Base-by-base conservation (phyloP, 495 filamentous ascomycete species). In the Parachaetomium inaequale region DNA sequence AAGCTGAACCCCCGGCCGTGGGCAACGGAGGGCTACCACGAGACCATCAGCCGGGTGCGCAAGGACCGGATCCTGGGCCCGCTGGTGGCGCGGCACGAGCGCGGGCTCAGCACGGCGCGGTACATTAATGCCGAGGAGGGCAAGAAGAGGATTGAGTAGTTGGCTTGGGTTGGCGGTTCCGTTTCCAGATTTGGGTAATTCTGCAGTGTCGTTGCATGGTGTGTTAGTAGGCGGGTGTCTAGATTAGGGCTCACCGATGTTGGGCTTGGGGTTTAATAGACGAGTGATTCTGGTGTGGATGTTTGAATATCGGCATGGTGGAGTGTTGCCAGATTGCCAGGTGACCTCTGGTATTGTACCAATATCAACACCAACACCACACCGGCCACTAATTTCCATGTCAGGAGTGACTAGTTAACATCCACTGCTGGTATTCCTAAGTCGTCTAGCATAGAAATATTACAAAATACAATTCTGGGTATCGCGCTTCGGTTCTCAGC, bases 91-190 rank as follows among this genome's bases (percentile, higher is more conserved):
- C 79, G 83, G 64, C 90, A 92, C 67, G 90, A 92, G 71, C 80
- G 89, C 25, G 89, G 90, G 12, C 80, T 87, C 36, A 96, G 90
- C 76, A 88, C 86, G 62, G 87, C 88, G 31, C 79, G 88, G 46
- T 84, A 94, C 52, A 84, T 88, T 50, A 91, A 89, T 71, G 76
- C 95, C 42, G 93, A 97, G 73, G 93, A 98, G 69, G 93, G 93
- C 19, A 98, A 98, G 81, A 96, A 96, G 79, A 89, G 93, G 76
- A 91, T 94, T 64, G 92, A 96, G 71, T 96, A 74, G 56, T 15
- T 47, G 38, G 28, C 31, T 59, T 4, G n/a, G 31, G n/a, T 23
- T 14, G 34, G 25, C 32, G 25, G 19, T 50, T 36, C 11, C 43
- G 11, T 23, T 59, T 36, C 17, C 28, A 11, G n/a, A 19, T 47